Percentiles rank a stretch among this genome's conserved stretches.
phyloP scores from a whole-genome alignment of 208 protist species.

The Leishmania braziliensis region DNA sequence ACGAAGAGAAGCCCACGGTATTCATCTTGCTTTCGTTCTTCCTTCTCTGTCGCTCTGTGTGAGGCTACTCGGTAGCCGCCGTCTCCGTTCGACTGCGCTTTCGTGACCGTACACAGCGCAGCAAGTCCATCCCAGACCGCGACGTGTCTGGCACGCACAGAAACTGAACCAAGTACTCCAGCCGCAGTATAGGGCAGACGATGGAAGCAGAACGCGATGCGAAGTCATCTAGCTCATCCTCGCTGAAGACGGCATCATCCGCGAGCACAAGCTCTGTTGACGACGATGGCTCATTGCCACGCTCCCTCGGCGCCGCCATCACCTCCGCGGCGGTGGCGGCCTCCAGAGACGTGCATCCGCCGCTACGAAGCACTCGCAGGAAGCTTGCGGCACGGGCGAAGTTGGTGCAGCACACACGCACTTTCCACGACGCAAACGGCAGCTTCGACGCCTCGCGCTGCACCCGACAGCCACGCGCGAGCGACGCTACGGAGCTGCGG shows the following conservation, averaged over 20 bases:
- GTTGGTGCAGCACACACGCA: constrained; percentile 53
- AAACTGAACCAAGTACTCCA: constrained; percentile 74
- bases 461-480: constrained; percentile 49
- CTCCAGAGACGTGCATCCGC: constrained; percentile 41
- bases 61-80: background rate
- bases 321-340: constrained; percentile 26
- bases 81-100: constrained; percentile 27
- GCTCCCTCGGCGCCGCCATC: constrained; percentile 10
- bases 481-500: constrained; percentile 32
- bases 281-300: background rate
- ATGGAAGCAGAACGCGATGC: constrained; percentile 2
- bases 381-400: constrained; percentile 42
- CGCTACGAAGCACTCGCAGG: constrained; percentile 49
- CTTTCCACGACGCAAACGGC: constrained; percentile 53
- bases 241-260: constrained; percentile 56
- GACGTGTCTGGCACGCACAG: constrained; percentile 45
- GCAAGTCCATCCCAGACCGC: constrained; percentile 28
- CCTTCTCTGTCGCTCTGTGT: background rate
- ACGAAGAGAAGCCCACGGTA: background rate
- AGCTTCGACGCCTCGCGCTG: constrained; percentile 34
- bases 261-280: constrained; percentile 41
- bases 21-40: background rate
- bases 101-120: constrained; percentile 14
- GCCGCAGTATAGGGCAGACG: constrained; percentile 37
- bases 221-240: constrained; percentile 42